Conservation (phyloP, 768 basidiomycete genomes). For the Lactarius trivialis region DNA sequence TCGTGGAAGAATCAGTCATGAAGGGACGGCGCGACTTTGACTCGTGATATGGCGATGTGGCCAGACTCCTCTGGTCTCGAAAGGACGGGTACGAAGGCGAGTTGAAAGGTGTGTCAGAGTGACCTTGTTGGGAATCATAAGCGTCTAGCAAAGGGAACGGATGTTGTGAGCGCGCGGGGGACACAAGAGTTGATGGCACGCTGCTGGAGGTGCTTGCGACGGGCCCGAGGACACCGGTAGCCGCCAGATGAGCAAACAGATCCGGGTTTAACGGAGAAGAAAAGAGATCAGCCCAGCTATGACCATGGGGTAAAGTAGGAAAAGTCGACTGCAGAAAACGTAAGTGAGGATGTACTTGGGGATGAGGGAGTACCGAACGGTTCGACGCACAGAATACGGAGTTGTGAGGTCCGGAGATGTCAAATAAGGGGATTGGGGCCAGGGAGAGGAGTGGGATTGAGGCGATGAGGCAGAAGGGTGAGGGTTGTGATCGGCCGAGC, state of each 20-base stretch:
- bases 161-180: constrained; percentile 20
- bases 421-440: constrained; percentile 29
- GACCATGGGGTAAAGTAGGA: constrained; percentile 26
- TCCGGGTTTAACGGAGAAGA: constrained; percentile 55
- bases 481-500: constrained; percentile 11
- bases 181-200: constrained; percentile 34
- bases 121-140: constrained; percentile 1
- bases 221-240: constrained; percentile 50
- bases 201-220: constrained; percentile 33
- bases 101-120: neutral
- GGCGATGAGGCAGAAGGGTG: constrained; percentile 18
- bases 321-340: constrained; percentile 24
- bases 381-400: constrained; percentile 18
- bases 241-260: constrained; percentile 54
- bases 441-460: constrained; percentile 29
- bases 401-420: constrained; percentile 22
- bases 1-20: neutral
- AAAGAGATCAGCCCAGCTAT: constrained; percentile 55
- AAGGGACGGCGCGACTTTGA: neutral
- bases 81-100: neutral
- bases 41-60: neutral
- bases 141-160: constrained; percentile 1
- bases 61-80: neutral
- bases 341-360: constrained; percentile 18
- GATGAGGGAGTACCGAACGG: neutral